Conservation (phyloP, 331 rosid species). For the Cydonia oblonga region DNA sequence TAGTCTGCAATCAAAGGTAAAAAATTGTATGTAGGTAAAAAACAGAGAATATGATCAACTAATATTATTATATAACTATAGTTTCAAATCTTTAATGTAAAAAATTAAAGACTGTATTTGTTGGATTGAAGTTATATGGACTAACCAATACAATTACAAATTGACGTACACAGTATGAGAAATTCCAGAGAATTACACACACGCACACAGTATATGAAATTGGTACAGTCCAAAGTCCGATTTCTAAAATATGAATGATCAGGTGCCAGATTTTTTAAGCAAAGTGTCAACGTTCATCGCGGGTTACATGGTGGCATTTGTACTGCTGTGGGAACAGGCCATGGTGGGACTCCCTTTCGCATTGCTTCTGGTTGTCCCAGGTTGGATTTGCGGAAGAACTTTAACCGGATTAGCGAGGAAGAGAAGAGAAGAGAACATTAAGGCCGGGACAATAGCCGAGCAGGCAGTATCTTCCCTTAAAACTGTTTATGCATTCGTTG, state of each 20-base stretch:
- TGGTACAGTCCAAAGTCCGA: no score
- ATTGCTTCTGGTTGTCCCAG: constrained; percentile 51
- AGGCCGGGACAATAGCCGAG: constrained; percentile 59
- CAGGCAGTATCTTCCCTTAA: constrained; percentile 63
- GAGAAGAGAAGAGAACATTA: constrained; percentile 42
- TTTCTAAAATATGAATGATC: neutral
- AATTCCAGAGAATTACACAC: no score
- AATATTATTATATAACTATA: no score
- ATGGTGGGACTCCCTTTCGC: constrained; percentile 54
- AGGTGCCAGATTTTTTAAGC: constrained; percentile 40
- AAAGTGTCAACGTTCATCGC: constrained; percentile 35
- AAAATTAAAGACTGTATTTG: no score
- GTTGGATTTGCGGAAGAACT: constrained; percentile 51
- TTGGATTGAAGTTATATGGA: no score
- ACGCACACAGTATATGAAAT: no score
- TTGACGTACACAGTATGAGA: no score
- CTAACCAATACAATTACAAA: no score
- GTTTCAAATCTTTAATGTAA: no score
- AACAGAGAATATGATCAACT: no score
- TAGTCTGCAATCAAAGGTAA: no score
- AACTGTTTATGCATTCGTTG: constrained; percentile 63
- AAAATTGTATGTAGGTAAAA: no score
- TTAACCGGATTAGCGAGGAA: constrained; percentile 41
- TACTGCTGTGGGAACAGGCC: constrained; percentile 51
- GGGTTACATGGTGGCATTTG: constrained; percentile 42